Evolutionary conservation across 805 yeast genomes (phyloP), one percentile per base, ranked within the genome.

Genomic region (Yarrowia hollandica): DNA sequence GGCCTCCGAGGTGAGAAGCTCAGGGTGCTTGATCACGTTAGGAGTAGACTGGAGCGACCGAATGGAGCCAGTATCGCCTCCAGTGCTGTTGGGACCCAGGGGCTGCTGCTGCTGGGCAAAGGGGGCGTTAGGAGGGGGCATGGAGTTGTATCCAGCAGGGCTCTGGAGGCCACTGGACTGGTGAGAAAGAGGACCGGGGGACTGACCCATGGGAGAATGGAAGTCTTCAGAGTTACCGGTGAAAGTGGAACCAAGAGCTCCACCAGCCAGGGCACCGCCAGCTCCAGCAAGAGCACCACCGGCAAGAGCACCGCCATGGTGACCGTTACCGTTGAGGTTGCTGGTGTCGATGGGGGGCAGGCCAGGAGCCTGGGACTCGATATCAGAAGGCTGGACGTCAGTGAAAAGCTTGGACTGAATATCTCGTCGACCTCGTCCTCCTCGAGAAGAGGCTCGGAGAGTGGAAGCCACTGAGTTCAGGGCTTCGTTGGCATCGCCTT

Each of bases 401-500:
- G 71, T 63, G 57, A 68, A 69, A 35, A 69, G 57, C 38, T 65
- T 64, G 22, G 69, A 69, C 54, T 65, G 70, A 52, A 70, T 64
- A 57, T 70, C 73, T 34, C 73, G 62, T 16, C 69, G 55, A 1
- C 71, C 70, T 16, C 73, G 61, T 23, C 54, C 34, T 4, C 65
- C 61, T 28, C 73, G 59, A 16, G 71, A 64, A 16, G 64, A 60
- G 34, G 68, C 34, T n/a, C 73, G 63, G 60, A 71, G 52, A 9
- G 71, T 63, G 12, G 72, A 57, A 4, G 74, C 68, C 16, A 71
- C 67, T 10, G 59, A 63, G 25, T 69, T 65, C 33, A 72, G 52
- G 2, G 74, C 74, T 16, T 62, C 70, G 34, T 62, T 69, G 21
- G 60, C 66, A 11, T 61, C 64, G n/a, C 64, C 65, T 19, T 68